phyloP scores from a whole-genome alignment of 257 asterid genomes.

The Anisodus tanguticus region DNA sequence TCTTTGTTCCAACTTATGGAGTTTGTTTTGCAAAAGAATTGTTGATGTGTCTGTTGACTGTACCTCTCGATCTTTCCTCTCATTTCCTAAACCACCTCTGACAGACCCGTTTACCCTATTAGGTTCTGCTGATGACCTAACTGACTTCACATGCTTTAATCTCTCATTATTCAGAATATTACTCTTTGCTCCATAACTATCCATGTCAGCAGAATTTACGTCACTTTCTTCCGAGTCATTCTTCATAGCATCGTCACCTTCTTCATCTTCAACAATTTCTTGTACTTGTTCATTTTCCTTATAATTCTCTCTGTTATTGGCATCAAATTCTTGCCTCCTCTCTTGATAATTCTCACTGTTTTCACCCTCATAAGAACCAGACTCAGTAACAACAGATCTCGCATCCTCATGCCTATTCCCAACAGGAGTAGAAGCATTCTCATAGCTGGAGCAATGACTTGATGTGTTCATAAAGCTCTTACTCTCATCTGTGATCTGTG shows the following conservation, averaged over 20 bases:
- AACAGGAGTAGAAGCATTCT: constrained; percentile 32
- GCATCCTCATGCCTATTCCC: constrained; percentile 33
- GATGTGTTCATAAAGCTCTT: constrained; percentile 29
- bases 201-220: constrained; percentile 36
- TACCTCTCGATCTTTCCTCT: constrained; percentile 46
- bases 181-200: constrained; percentile 32
- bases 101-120: constrained; percentile 54
- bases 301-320: constrained; percentile 31
- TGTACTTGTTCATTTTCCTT: constrained; percentile 38
- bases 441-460: constrained; percentile 29
- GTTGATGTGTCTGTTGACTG: constrained; percentile 52
- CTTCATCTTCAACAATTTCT: constrained; percentile 38
- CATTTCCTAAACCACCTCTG: constrained; percentile 36
- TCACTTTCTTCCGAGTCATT: constrained; percentile 41
- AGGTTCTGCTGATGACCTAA: constrained; percentile 58
- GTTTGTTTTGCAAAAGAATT: constrained; percentile 50
- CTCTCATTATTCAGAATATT: constrained; percentile 44
- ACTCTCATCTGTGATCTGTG: constrained; percentile 32
- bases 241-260: constrained; percentile 29
- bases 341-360: constrained; percentile 20
- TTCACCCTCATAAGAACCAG: constrained; percentile 34
- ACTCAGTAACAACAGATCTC: constrained; percentile 32
- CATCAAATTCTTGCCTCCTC: neutral
- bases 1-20: constrained; percentile 58
- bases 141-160: constrained; percentile 59